Evolutionary conservation across 2,329 filamentous ascomycete species (phyloP).

Genomic region (Neospermospora avenae): DNA sequence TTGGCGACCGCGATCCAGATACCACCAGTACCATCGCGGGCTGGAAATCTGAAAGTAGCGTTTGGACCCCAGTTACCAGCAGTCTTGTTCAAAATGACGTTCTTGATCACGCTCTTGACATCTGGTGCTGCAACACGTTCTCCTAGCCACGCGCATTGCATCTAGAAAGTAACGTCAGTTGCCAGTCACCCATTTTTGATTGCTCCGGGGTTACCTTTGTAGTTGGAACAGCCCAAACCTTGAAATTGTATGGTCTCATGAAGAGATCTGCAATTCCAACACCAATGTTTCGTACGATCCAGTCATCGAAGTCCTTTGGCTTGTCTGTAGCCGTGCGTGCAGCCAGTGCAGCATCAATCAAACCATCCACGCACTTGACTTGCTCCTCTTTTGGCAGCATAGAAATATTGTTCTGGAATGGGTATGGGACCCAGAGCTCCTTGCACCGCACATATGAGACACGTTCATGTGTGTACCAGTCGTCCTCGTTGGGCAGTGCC

Average conservation of each 20-base stretch:
- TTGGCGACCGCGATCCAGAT: conserved; percentile 98
- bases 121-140: conserved; percentile 97
- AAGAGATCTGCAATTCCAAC: conserved; percentile 88
- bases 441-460: conserved; percentile 99
- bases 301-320: conserved; percentile 96
- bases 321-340: conserved; percentile 83
- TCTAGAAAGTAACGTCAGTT: conserved; percentile 49
- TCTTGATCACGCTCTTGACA: conserved; percentile 88
- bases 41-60: conserved; percentile 96
- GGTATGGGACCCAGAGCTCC: conserved; percentile 94
- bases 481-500: conserved; percentile 86
- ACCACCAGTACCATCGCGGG: conserved; percentile 90
- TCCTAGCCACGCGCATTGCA: conserved; percentile 98
- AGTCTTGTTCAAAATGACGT: conserved; percentile 93
- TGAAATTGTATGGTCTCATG: conserved; percentile 99
- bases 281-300: conserved; percentile 92
- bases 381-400: conserved; percentile 97
- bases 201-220: conserved; percentile 66
- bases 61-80: conserved; percentile 98
- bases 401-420: conserved; percentile 99
- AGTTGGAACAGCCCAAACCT: conserved; percentile 98
- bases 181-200: background rate
- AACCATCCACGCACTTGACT: conserved; percentile 87
- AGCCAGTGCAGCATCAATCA: conserved; percentile 92
- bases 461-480: conserved; percentile 98